Conservation (phyloP, 192 early-diverging fungal species). For the Gryganskiella cystojenkinii region DNA sequence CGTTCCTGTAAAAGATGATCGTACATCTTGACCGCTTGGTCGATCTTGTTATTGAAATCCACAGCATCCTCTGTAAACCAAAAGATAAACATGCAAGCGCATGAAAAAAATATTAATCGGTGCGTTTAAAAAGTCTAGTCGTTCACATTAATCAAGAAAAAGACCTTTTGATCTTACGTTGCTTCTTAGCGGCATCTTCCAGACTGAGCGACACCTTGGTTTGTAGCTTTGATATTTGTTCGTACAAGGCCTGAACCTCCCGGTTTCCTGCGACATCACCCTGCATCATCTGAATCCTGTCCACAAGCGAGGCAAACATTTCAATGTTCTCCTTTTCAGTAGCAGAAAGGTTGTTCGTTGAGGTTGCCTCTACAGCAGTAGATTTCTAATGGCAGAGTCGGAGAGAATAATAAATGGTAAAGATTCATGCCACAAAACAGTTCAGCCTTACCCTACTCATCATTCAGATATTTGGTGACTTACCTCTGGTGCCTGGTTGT, state of each 20-base stretch:
- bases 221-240: slow-evolving; percentile 87
- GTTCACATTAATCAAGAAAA: neutral
- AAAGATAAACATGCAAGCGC: neutral
- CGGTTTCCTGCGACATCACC: slow-evolving; percentile 80
- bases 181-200: slow-evolving; percentile 81
- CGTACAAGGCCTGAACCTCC: slow-evolving; percentile 86
- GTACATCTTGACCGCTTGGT: slow-evolving; percentile 84
- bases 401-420: no score
- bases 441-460: no score
- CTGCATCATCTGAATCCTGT: slow-evolving; percentile 80
- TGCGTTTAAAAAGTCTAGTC: no score
- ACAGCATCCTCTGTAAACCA: slow-evolving; percentile 64
- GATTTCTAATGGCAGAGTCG: no score
- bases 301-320: slow-evolving; percentile 88
- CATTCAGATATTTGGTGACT: no score
- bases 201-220: slow-evolving; percentile 83
- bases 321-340: slow-evolving; percentile 92
- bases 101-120: no score
- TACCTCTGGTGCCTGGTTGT: slow-evolving; percentile 29
- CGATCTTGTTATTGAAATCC: slow-evolving; percentile 85
- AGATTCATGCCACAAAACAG: no score
- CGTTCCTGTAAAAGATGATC: slow-evolving; percentile 88
- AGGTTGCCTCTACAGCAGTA: slow-evolving; percentile 15
- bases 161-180: slow-evolving; percentile 57
- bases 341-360: slow-evolving; percentile 70